Conservation (phyloP, 2,329 filamentous ascomycete genomes). For the Ceratocystis albifundus region DNA sequence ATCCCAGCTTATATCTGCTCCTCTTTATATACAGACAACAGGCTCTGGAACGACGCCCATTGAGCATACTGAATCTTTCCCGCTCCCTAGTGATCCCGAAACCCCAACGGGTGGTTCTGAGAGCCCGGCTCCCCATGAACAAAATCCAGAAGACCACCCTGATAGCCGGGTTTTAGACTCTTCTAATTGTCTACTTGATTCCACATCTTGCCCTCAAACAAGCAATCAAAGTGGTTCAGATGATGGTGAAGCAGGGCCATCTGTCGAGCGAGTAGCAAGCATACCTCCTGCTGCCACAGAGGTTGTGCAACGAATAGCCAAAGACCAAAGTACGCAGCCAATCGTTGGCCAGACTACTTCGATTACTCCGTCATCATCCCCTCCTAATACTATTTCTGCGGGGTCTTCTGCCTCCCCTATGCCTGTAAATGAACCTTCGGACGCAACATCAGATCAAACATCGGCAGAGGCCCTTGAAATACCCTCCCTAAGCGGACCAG, state of each 20-base stretch:
- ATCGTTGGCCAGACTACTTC: background rate
- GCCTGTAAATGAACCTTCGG: background rate
- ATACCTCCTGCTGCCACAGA: background rate
- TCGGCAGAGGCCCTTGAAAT: background rate
- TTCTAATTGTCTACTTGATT: background rate
- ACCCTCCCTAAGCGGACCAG: background rate
- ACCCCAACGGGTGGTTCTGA: background rate
- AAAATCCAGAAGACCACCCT: background rate
- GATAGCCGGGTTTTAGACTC: background rate
- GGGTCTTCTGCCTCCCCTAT: background rate
- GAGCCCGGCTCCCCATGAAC: background rate
- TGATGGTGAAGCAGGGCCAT: background rate
- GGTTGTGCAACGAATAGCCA: background rate
- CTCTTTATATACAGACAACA: background rate
- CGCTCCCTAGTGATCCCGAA: background rate
- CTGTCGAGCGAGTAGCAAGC: background rate
- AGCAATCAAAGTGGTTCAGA: background rate
- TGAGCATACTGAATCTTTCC: background rate
- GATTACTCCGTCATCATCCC: background rate
- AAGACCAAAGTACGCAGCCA: background rate
- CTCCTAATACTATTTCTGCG: background rate
- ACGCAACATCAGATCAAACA: background rate
- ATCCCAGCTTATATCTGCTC: background rate
- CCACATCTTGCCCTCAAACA: background rate
- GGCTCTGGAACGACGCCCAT: background rate